Evolutionary conservation across 2,329 filamentous ascomycete species (phyloP), one percentile per base, ranked within the genome.

Genomic region (Fusarium hainanense): DNA sequence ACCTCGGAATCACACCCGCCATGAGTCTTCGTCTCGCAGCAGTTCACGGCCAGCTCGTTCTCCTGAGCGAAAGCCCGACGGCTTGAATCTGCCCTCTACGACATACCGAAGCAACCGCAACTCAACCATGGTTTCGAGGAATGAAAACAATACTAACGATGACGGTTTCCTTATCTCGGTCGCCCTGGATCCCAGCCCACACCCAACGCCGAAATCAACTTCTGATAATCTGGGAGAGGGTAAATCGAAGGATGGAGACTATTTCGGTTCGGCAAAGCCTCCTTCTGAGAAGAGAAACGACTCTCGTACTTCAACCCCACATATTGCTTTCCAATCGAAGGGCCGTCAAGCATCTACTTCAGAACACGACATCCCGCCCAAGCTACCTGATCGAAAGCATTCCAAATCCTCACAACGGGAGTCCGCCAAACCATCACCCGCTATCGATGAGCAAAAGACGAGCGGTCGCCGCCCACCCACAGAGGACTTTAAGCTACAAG

Each of bases 311-410:
- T 87, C 89, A 4, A 94, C 93, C 18, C 93, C 94, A n/a, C 94
- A 97, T 75, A 97, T 97, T 74, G 92, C 93, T 23, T 97, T 94
- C 77, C 93, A 97, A 78, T 93, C 97, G 75, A 96, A 94, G 79
- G 88, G 89, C 3, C 88, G 92, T 4, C 77, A 80, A 48, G 32
- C 75, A 20, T 90, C 89, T 1, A 88, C 89, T 13, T 81, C 73
- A 23, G 73, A 88, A 25, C 84, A 88, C 30, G 86, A 85, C 40
- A 82, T 85, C 3, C 83, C 87, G 48, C 80, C 83, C 25, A 89
- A 84, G 74, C 79, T 81, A 50, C 81, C 82, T 12, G 37, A 64
- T n/a, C 64, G 73, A 11, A 76, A 74, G 46, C 60, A 79, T 77
- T 67, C 85, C 80, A 73, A 86, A 81, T 77, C 80, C 81, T 44